Evolutionary conservation across 2,329 filamentous ascomycete species (phyloP).

Genomic region (Neonectria punicea): DNA sequence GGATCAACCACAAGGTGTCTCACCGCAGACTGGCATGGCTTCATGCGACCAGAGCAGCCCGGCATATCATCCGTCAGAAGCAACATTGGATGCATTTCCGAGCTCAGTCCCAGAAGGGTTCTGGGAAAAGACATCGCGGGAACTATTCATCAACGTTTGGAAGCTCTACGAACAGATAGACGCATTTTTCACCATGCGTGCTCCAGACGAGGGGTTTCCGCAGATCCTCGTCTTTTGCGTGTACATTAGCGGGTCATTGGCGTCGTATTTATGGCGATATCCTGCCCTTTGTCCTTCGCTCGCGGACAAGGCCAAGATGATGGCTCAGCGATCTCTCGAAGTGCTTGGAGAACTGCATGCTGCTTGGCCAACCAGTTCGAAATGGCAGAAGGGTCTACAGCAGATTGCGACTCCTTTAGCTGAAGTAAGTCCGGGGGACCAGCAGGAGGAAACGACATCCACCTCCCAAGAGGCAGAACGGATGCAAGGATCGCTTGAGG

Average conservation of each 20-base stretch:
- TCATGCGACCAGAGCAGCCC: neutral
- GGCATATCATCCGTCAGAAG: slow-evolving; percentile 20
- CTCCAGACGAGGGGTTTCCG: slow-evolving; percentile 46
- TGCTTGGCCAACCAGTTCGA: slow-evolving; percentile 41
- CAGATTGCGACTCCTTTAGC: slow-evolving; percentile 32
- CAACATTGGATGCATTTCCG: neutral
- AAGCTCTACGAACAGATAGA: slow-evolving; percentile 51
- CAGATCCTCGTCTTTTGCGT: slow-evolving; percentile 53
- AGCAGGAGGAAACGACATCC: neutral
- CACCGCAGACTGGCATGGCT: neutral
- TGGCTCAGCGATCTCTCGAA: slow-evolving; percentile 39
- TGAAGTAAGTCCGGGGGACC: slow-evolving; percentile 14
- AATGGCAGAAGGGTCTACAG: slow-evolving; percentile 35
- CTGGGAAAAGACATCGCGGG: slow-evolving; percentile 42
- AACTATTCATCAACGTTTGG: slow-evolving; percentile 50
- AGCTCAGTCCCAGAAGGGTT: slow-evolving; percentile 36
- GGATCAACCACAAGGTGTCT: slow-evolving; percentile 20
- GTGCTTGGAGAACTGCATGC: slow-evolving; percentile 39
- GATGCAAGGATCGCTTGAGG: neutral
- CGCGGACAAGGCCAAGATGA: slow-evolving; percentile 39
- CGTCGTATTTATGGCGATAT: slow-evolving; percentile 45
- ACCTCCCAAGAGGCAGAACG: neutral
- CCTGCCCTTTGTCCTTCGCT: slow-evolving; percentile 43
- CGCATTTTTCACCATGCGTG: slow-evolving; percentile 44
- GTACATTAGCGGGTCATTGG: slow-evolving; percentile 53